Evolutionary conservation across 2,329 filamentous ascomycete species (phyloP), one percentile per base, ranked within the genome.

Genomic region (Torrubiella hemipterigena): DNA sequence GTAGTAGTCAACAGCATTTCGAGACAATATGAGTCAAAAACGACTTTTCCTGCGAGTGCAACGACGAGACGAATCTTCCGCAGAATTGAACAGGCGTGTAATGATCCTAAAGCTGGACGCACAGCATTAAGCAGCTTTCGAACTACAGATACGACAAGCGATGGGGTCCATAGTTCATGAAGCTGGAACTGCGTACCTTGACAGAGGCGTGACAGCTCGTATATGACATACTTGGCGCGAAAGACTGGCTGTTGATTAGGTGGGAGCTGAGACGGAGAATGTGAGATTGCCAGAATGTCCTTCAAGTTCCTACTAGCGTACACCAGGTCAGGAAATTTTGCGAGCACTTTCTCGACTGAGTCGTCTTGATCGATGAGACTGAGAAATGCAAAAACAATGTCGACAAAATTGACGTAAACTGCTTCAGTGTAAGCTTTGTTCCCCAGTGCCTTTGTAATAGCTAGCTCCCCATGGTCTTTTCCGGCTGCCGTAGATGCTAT

Each of bases 1-100:
- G 94, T 64, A 2, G 81, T 79, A 45, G 86, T 82, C 2, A 98
- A 65, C 1, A 93, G 65, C 82, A 95, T 91, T 52, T 98, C 84
- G 11, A 95, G 54, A 9, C 85, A 82, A 48, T 96, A 96, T 0
- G 80, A 81, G 24, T 73, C 61, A 16, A 80, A 63, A n/a, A 81
- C 82, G 30, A 77, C 66, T 1, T 72, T 52, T 0, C 85, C 86
- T 17, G 85, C 80, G 27, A 96, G 60, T 36, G 76, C 81, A 17
- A 96, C 68, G 12, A 96, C 58, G 7, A 95, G 71, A 20, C 86
- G 72, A 28, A 96, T 68, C 49, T 93, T 94, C 23, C 87, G 77
- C 31, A 98, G 68, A 4, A 94, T 76, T 2, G 85, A 80, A 49
- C 85, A 91, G 22, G 83, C 81, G 52, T 95, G 82, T 5, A 95